Percentiles rank a stretch among this genome's conserved stretches.
Evolutionary conservation across 805 yeast genomes (phyloP).

Genomic region (Metschnikowia koreensis): DNA sequence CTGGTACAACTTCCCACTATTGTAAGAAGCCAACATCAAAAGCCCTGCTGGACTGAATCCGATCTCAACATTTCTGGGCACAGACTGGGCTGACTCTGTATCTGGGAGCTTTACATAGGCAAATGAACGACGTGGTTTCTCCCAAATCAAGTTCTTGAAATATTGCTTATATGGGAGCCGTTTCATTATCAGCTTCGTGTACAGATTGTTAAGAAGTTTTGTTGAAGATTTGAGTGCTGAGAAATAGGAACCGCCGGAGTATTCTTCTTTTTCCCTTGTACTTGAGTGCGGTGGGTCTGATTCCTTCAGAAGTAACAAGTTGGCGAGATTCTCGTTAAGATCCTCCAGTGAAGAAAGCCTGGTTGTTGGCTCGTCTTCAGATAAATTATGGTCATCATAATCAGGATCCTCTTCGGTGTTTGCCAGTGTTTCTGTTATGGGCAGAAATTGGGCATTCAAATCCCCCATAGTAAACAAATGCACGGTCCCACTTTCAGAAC

Average conservation of each 20-base stretch:
- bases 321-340: conserved; percentile 43
- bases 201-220: conserved; percentile 32
- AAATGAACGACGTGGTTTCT: conserved; percentile 43
- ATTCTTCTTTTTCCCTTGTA: conserved; percentile 8
- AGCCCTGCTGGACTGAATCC: conserved; percentile 34
- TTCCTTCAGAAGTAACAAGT: conserved; percentile 28
- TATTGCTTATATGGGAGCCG: conserved; percentile 42
- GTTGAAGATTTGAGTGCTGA: conserved; percentile 25
- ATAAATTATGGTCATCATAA: conserved; percentile 11
- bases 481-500: conserved; percentile 40
- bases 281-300: conserved; percentile 9
- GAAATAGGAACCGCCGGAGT: conserved; percentile 13
- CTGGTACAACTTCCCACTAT: conserved; percentile 38
- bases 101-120: conserved; percentile 41
- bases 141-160: conserved; percentile 41
- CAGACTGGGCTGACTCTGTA: background rate
- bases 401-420: conserved; percentile 6
- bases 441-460: background rate
- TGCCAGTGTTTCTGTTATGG: background rate
- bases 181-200: conserved; percentile 37
- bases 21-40: conserved; percentile 38
- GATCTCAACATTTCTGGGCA: conserved; percentile 29
- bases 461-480: conserved; percentile 33
- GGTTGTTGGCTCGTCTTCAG: conserved; percentile 21
- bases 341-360: conserved; percentile 36